These are phyloP conservation scores for Neckera pumila DNA, from an alignment of 225 moss, liverwort and hornwort genomes.

Conservation along the genomic window DNA sequence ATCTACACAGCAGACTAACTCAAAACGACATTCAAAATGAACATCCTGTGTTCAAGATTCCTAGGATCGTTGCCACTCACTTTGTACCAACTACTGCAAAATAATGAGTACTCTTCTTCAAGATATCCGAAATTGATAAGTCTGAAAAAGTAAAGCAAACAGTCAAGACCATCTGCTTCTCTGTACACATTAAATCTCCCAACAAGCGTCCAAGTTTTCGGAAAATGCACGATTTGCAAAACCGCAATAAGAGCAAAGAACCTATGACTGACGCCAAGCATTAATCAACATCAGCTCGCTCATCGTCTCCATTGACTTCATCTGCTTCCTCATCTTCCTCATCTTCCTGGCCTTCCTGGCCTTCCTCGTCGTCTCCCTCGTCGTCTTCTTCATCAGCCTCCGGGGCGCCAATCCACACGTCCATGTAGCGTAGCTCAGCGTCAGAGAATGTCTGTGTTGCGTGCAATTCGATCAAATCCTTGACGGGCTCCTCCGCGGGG, in stretches of 20 bases:
- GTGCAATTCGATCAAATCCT: neutral
- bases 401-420: neutral
- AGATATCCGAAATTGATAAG: neutral
- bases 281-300: neutral
- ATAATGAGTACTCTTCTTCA: neutral
- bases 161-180: neutral
- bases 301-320: neutral
- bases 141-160: neutral
- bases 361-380: neutral
- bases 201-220: neutral
- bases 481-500: neutral
- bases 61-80: neutral
- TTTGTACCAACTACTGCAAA: neutral
- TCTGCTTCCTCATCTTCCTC: neutral
- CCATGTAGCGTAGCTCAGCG: neutral
- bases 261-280: too few relatives aligned
- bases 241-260: neutral
- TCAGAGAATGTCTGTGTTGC: neutral
- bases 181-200: too few relatives aligned
- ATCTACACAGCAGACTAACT: neutral
- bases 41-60: neutral
- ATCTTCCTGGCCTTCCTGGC: neutral
- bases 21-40: neutral
- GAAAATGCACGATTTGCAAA: neutral
- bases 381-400: neutral